phyloP scores from a whole-genome alignment of 768 basidiomycete genomes.

The Leccinum boreale region DNA sequence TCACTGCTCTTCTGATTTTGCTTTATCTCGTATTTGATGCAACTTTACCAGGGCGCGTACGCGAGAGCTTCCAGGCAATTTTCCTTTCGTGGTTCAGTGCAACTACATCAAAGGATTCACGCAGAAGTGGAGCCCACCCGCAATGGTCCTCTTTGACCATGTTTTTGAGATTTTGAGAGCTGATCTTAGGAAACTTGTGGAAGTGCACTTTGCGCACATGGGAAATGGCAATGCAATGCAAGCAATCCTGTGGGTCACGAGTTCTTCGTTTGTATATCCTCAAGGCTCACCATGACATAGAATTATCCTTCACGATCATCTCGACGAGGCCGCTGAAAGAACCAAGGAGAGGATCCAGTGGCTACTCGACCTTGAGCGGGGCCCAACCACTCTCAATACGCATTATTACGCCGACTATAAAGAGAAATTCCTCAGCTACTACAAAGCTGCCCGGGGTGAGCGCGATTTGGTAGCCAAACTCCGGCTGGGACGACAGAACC shows the following conservation, averaged over 20 bases:
- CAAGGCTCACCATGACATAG: slow-evolving; percentile 27
- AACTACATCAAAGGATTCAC: slow-evolving; percentile 46
- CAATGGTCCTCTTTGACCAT: slow-evolving; percentile 40
- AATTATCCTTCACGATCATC: slow-evolving; percentile 48
- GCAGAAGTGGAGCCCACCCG: slow-evolving; percentile 47
- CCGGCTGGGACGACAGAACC: neutral
- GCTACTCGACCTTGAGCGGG: slow-evolving; percentile 48
- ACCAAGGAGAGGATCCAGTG: slow-evolving; percentile 44
- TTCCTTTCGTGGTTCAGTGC: slow-evolving; percentile 59
- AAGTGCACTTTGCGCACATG: slow-evolving; percentile 47
- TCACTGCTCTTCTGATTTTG: neutral
- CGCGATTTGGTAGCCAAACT: slow-evolving; percentile 9
- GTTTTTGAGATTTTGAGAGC: slow-evolving; percentile 37
- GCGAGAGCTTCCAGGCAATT: slow-evolving; percentile 66
- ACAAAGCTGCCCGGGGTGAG: slow-evolving; percentile 33
- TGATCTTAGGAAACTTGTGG: slow-evolving; percentile 43
- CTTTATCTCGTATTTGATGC: neutral
- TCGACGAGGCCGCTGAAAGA: slow-evolving; percentile 40
- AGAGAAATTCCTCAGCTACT: slow-evolving; percentile 48
- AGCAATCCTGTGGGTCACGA: slow-evolving; percentile 39
- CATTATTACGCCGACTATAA: slow-evolving; percentile 50
- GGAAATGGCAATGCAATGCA: slow-evolving; percentile 52
- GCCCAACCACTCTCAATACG: slow-evolving; percentile 50
- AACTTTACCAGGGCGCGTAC: slow-evolving; percentile 52
- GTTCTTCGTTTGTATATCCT: neutral